Conservation (phyloP, 208 protist species). For the Leishmania aethiopica region DNA sequence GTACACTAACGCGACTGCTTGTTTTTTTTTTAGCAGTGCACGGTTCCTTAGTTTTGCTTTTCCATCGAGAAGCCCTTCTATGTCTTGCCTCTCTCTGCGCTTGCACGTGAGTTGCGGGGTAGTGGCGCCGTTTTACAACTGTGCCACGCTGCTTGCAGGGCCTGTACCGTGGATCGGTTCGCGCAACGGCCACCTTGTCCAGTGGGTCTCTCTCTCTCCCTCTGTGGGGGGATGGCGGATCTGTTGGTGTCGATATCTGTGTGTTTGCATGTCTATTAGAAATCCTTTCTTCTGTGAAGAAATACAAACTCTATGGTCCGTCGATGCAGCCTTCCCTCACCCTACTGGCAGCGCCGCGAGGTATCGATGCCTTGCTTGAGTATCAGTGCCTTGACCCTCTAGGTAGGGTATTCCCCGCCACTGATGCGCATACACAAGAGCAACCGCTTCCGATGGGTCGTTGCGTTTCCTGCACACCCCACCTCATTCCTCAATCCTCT, state of each 20-base stretch:
- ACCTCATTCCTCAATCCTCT: background rate
- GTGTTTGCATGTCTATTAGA: constrained; percentile 14
- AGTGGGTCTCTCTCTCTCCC: background rate
- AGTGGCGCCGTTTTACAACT: background rate
- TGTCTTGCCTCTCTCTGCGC: background rate
- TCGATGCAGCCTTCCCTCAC: background rate
- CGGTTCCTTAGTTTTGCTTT: background rate
- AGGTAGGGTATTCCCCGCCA: background rate
- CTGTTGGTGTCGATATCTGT: background rate
- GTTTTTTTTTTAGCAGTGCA: background rate
- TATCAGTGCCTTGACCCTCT: background rate
- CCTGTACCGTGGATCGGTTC: background rate
- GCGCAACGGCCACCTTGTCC: background rate
- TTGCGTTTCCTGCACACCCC: background rate
- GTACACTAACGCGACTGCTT: background rate
- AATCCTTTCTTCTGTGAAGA: background rate
- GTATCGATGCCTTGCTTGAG: background rate
- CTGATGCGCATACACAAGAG: background rate
- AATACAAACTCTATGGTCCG: background rate
- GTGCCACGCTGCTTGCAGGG: background rate
- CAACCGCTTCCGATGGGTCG: too few relatives aligned
- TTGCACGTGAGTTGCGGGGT: background rate
- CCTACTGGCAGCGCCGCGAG: background rate
- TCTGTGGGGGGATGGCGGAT: background rate
- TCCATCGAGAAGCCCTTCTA: background rate